Percentiles rank a stretch among this genome's conserved stretches.
Evolutionary conservation across 441 rosid genomes (phyloP).

Genomic region (Pelargonium myrrhifolium): DNA sequence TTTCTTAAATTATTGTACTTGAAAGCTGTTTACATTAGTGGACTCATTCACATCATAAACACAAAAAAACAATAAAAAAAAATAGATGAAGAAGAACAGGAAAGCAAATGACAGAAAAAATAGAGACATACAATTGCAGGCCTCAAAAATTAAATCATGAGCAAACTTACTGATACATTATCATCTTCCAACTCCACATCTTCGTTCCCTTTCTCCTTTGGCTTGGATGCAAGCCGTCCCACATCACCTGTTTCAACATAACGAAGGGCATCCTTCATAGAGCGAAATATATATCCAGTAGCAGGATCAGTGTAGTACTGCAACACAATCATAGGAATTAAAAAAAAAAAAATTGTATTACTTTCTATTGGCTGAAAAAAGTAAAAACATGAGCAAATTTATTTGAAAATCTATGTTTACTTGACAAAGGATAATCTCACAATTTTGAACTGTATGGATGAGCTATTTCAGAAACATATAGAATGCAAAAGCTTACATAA

Average conservation of each 20-base stretch:
- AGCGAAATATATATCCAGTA: conserved; percentile 65
- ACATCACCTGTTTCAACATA: conserved; percentile 58
- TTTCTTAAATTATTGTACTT: neutral
- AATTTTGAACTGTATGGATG: neutral
- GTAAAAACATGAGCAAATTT: neutral
- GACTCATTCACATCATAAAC: neutral
- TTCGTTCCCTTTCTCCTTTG: conserved; percentile 32
- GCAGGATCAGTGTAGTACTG: conserved; percentile 78
- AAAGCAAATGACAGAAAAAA: neutral
- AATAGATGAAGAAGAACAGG: neutral
- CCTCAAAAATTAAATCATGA: conserved; percentile 5
- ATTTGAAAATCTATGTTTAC: neutral
- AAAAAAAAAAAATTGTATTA: neutral
- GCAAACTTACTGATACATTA: conserved; percentile 38
- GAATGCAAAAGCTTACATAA: conserved; percentile 11
- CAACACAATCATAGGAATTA: conserved; percentile 20
- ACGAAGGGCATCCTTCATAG: conserved; percentile 66
- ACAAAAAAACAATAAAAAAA: neutral
- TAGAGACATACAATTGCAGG: conserved; percentile 4
- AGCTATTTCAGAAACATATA: neutral
- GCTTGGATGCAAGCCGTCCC: conserved; percentile 53
- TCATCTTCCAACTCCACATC: conserved; percentile 40
- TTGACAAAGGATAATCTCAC: neutral
- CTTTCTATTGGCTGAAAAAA: neutral
- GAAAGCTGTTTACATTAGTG: neutral